Conservation (phyloP, 2,329 filamentous ascomycete genomes). For the Ophiostoma piceae region DNA sequence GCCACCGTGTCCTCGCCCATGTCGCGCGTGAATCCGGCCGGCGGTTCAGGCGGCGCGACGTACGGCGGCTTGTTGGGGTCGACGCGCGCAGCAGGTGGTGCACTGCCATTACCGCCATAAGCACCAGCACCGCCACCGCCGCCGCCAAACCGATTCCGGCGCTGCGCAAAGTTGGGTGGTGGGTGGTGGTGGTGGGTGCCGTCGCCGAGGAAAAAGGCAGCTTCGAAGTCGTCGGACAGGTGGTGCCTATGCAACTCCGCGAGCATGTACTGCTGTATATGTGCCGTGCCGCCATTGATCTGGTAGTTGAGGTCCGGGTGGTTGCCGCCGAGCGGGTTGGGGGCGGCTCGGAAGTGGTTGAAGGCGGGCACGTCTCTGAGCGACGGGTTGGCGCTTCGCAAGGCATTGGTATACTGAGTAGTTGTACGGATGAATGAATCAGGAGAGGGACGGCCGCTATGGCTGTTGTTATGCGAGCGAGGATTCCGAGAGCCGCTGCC, state of each 20-base stretch:
- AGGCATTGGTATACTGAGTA: neutral
- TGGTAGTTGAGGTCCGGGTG: constrained; percentile 32
- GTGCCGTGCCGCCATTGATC: constrained; percentile 29
- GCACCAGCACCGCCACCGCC: neutral
- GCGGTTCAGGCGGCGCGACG: constrained; percentile 58
- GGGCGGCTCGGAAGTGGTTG: neutral
- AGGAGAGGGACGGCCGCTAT: too few species aligned
- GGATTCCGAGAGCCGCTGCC: neutral
- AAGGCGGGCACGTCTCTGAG: neutral
- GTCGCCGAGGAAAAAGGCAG: too few species aligned
- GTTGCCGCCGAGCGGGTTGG: constrained; percentile 32
- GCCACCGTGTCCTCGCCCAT: constrained; percentile 67
- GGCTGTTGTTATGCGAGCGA: too few species aligned
- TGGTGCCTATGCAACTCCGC: neutral
- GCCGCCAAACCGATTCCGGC: neutral
- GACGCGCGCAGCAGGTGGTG: too few species aligned
- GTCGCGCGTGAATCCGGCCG: constrained; percentile 74
- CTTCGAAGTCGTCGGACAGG: too few species aligned
- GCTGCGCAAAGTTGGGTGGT: too few species aligned
- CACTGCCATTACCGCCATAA: neutral
- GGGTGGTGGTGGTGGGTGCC: too few species aligned
- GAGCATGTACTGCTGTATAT: neutral
- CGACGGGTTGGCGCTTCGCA: neutral
- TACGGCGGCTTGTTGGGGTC: constrained; percentile 44
- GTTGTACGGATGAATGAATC: too few species aligned